Base-by-base conservation (phyloP, 2,329 filamentous ascomycete genomes). In the Stagonosporopsis vannaccii region DNA sequence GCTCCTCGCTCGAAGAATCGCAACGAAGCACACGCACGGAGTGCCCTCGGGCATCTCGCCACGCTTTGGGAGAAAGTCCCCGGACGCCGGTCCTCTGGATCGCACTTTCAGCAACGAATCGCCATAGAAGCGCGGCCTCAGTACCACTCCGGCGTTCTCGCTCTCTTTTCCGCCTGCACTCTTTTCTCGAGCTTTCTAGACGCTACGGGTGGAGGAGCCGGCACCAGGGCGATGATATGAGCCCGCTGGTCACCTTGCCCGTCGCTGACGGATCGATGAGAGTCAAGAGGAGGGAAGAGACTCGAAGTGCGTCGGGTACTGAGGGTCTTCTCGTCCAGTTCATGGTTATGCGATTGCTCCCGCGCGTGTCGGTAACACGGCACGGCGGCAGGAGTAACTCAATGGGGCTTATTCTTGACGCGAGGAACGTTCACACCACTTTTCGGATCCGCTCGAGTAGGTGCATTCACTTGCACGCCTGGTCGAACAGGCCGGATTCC, bases 321-420 rank as follows among this genome's bases (percentile, higher is more conserved):
- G 71, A 70, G 86, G 83, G 79, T 82, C 80, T 82, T 85, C 90
- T 97, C 90, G 94, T 97, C 94, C 88, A 87, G 90, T 91, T 84
- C 77, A 84, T 87, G 97, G 94, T 90, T 88, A 98, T 97, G 94
- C 93, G 94, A 97, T 97, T 97, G 91, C 90, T 68, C 64, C 69
- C 61, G 45, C 46, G 37, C 66, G 25, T 56, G 71, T 75, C 80
- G 75, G 68, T 64, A 61, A 69, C 67, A 72, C 69, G 63, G 63
- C 64, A 44, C 53, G 65, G 55, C 40, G 43, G 46, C 28, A 73
- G 75, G 77, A 84, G 91, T 97, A 96, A 98, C 94, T 97, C 93
- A 92, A 98, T 96, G 94, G 94, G 94, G 94, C 94, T 97, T 92
- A 98, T 97, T 97, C 92, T 97, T 90, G 94, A 92, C 85, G 90